phyloP scores from a whole-genome alignment of 176 grass and related monocot species.

The Themeda triandra region DNA sequence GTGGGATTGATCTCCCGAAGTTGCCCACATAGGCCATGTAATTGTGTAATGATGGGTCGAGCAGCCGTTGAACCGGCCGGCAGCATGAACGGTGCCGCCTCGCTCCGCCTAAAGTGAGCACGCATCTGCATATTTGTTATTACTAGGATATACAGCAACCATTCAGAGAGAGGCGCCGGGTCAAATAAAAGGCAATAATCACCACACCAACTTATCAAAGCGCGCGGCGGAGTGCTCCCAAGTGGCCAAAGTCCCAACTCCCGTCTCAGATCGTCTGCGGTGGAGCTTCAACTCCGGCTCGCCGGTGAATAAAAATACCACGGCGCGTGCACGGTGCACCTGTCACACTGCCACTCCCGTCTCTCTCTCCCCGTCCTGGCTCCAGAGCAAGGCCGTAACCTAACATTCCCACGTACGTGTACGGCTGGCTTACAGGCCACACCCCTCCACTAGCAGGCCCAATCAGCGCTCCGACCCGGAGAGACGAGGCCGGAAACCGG shows the following conservation, averaged over 20 bases:
- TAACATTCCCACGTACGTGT: constrained; percentile 28
- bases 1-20: no score
- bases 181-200: not conserved
- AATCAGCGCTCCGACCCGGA: not conserved
- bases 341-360: not conserved
- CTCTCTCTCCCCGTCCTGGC: not conserved
- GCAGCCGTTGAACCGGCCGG: not conserved
- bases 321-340: constrained; percentile 30
- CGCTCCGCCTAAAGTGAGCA: not conserved
- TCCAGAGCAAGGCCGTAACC: constrained; percentile 8
- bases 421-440: not conserved
- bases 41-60: not conserved
- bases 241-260: not conserved
- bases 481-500: not conserved
- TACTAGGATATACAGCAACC: not conserved
- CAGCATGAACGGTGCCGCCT: not conserved
- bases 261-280: no score
- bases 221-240: not conserved
- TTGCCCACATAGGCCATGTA: no score
- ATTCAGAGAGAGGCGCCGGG: not conserved
- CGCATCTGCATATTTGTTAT: not conserved
- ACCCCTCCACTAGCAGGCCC: not conserved
- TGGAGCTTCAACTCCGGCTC: not conserved
- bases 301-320: not conserved
- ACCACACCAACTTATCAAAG: not conserved